Percentiles rank a stretch among this genome's conserved stretches.
phyloP scores from a whole-genome alignment of 2,329 filamentous ascomycete species.

The Aspergillus japonicus region DNA sequence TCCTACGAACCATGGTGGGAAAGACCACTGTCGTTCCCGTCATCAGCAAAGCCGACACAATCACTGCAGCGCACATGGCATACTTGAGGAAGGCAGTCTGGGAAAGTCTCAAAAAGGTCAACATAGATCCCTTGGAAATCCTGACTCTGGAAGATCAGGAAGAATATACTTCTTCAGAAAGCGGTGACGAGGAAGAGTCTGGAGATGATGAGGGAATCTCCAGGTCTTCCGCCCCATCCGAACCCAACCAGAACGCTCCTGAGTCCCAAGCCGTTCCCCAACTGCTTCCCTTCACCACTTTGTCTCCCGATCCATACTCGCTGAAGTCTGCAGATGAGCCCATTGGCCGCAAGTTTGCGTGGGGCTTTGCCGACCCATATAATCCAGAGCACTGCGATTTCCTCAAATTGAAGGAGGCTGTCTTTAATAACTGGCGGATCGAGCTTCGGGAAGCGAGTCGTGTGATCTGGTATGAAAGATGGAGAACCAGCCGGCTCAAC shows the following conservation, averaged over 20 bases:
- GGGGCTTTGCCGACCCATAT: constrained; percentile 95
- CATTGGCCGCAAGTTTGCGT: constrained; percentile 85
- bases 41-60: constrained; percentile 93
- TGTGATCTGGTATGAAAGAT: constrained; percentile 93
- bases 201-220: constrained; percentile 12
- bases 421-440: constrained; percentile 89
- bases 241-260: constrained; percentile 48
- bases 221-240: constrained; percentile 29
- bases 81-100: constrained; percentile 88
- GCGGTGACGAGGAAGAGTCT: constrained; percentile 46
- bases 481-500: constrained; percentile 65
- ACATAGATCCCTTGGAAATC: constrained; percentile 83
- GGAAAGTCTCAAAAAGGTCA: constrained; percentile 79
- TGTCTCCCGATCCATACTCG: constrained; percentile 84
- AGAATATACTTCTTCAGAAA: constrained; percentile 53
- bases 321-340: constrained; percentile 52
- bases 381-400: constrained; percentile 93
- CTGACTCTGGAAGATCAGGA: constrained; percentile 78
- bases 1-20: constrained; percentile 80
- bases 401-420: constrained; percentile 79
- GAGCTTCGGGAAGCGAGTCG: constrained; percentile 88
- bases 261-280: constrained; percentile 50
- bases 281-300: constrained; percentile 83
- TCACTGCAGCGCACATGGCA: constrained; percentile 92
- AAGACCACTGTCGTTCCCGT: constrained; percentile 96